A percentile compares a stretch with the other conserved stretches of the same genome.
phyloP scores from a whole-genome alignment of 163 green algal genomes.

The Trebouxiophyceae sp. region DNA sequence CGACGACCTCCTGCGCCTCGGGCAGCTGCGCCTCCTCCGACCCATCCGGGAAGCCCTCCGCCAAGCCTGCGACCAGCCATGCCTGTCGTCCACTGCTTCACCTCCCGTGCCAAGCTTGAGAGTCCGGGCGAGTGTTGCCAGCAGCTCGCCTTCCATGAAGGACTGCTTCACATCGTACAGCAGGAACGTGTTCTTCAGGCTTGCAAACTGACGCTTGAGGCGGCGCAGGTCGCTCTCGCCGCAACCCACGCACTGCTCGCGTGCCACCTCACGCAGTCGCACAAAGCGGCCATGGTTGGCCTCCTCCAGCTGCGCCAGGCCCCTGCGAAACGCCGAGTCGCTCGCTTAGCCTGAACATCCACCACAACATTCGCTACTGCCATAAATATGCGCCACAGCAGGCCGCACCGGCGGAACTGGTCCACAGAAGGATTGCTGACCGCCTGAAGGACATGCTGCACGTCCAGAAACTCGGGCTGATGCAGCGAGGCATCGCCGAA shows the following conservation, averaged over 20 bases:
- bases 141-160: conserved; percentile 34
- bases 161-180: conserved; percentile 50
- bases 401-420: background rate
- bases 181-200: conserved; percentile 52
- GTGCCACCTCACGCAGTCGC: conserved; percentile 15
- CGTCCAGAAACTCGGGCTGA: background rate
- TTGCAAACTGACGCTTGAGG: conserved; percentile 46
- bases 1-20: conserved; percentile 33
- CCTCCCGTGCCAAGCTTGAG: background rate
- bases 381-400: too few species aligned
- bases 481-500: background rate
- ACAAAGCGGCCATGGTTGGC: conserved; percentile 1
- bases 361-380: too few species aligned
- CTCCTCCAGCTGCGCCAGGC: background rate
- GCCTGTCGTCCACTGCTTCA: background rate
- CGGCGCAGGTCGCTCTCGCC: conserved; percentile 42
- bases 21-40: conserved; percentile 32
- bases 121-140: too few species aligned
- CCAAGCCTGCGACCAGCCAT: conserved; percentile 19
- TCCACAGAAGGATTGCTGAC: background rate
- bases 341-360: too few species aligned
- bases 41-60: conserved; percentile 37
- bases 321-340: too few species aligned
- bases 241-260: conserved; percentile 23
- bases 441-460: background rate